A percentile compares a stretch with the other conserved stretches of the same genome.
phyloP scores from a whole-genome alignment of 176 grass and related monocot species.

The Lolium multiflorum region DNA sequence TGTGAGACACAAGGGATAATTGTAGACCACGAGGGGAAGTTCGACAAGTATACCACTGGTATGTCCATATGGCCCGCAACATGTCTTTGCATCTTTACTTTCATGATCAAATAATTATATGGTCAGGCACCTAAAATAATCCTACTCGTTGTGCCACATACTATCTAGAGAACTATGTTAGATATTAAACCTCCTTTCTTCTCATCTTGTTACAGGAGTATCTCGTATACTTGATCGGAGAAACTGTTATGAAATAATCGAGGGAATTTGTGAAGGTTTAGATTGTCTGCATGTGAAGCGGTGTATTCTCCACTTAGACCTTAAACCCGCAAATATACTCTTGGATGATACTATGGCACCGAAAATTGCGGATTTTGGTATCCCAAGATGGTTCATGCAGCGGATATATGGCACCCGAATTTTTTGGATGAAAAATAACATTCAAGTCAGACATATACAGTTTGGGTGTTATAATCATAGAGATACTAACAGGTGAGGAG shows the following conservation, averaged over 20 bases:
- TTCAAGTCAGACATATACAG: not conserved
- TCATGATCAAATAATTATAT: not conserved
- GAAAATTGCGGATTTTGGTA: not conserved
- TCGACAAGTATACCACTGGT: not conserved
- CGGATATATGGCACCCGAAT: too few species aligned
- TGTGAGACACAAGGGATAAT: not conserved
- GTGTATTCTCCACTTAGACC: not conserved
- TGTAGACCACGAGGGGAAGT: too few species aligned
- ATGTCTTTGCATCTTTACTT: not conserved
- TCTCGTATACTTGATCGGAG: not conserved
- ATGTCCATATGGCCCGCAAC: not conserved
- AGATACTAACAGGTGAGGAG: not conserved
- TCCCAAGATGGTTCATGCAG: too few species aligned
- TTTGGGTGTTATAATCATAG: slow-evolving; percentile 14
- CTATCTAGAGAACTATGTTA: not conserved
- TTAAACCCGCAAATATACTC: slow-evolving; percentile 2
- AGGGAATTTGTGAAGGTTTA: slow-evolving; percentile 4
- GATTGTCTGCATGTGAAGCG: not conserved
- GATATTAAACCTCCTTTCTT: not conserved
- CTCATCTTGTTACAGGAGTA: not conserved
- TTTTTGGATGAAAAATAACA: too few species aligned
- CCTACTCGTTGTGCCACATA: not conserved
- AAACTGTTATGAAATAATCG: not conserved
- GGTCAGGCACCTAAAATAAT: not conserved
- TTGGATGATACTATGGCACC: slow-evolving; percentile 3